phyloP scores from a whole-genome alignment of 805 yeast genomes.

The Sugiyamaella chiloensis region DNA sequence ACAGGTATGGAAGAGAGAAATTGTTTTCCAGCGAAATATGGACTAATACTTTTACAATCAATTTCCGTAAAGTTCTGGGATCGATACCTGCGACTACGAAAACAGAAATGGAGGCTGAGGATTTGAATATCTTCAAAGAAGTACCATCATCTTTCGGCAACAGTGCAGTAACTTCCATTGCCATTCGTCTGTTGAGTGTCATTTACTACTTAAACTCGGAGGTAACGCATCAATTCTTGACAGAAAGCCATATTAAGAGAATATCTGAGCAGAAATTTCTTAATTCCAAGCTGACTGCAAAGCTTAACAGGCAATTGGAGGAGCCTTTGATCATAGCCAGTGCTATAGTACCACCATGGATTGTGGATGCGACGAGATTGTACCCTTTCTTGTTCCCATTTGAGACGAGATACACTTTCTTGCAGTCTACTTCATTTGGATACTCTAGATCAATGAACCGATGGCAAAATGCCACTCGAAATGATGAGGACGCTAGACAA shows the following conservation, averaged over 20 bases:
- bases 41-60: conserved; percentile 52
- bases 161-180: conserved; percentile 18
- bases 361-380: conserved; percentile 63
- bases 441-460: conserved; percentile 75
- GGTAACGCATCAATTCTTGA: conserved; percentile 18
- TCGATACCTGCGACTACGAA: conserved; percentile 11
- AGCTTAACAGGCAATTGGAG: conserved; percentile 80
- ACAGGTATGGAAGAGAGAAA: conserved; percentile 8
- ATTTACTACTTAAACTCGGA: conserved; percentile 28
- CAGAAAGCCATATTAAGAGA: background rate
- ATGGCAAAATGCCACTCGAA: conserved; percentile 56
- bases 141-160: conserved; percentile 26
- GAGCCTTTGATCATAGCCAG: conserved; percentile 87
- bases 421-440: conserved; percentile 89
- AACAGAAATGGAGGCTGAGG: conserved; percentile 23
- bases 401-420: conserved; percentile 69
- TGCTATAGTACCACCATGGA: conserved; percentile 84
- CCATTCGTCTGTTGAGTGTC: conserved; percentile 28
- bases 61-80: conserved; percentile 38
- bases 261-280: conserved; percentile 42
- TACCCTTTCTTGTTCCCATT: conserved; percentile 84
- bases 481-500: conserved; percentile 29
- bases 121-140: conserved; percentile 20
- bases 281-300: conserved; percentile 81
- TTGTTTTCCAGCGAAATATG: conserved; percentile 42